Evolutionary conservation across 306 rosid species (phyloP), one percentile per base, ranked within the genome.

Genomic region (Cajanus cajan): DNA sequence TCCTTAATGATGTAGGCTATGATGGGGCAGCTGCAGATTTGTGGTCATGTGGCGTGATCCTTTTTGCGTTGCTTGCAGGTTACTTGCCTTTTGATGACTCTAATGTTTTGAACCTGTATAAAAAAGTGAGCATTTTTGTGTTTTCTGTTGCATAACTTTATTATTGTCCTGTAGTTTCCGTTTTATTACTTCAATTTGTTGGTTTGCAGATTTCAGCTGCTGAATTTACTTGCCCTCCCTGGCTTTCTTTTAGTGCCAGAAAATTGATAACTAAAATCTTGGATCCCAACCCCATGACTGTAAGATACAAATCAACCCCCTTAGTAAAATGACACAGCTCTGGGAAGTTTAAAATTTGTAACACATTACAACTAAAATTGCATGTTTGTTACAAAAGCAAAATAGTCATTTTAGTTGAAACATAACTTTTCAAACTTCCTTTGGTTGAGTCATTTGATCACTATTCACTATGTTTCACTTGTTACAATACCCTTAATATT

Each of bases 31-130:
- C 92, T n/a, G 94, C 96, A 5, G 97, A 93, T 83, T 81, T 93
- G 86, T 93, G 97, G 97, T 93, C 96, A 18, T 90, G 97, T 82
- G 97, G 97, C 64, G 97, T 93, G 80, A 93, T 93, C 79, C 96
- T 93, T 75, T 93, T 90, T 84, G 96, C 88, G 84, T 85, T 93
- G 84, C 90, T 93, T 79, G 96, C 97, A 82, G 97, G 97, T 81
- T 93, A 93, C 91, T 87, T 90, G 94, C 97, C 97, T 71, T 93
- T 93, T 65, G 96, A 93, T 82, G 97, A 93, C 71, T 34, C 94
- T 64, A 93, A 88, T 90, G 79, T 93, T 81, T 74, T 90, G 73
- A 86, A 51, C 89, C 94, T 93, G 76, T 93, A 93, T 80, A 89
- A 86, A 87, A 93, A 89, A 83, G 97, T 89, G 84, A 89, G 94